Base-by-base conservation (phyloP, 148 eudicot genomes). In the Persicaria maculosa region DNA sequence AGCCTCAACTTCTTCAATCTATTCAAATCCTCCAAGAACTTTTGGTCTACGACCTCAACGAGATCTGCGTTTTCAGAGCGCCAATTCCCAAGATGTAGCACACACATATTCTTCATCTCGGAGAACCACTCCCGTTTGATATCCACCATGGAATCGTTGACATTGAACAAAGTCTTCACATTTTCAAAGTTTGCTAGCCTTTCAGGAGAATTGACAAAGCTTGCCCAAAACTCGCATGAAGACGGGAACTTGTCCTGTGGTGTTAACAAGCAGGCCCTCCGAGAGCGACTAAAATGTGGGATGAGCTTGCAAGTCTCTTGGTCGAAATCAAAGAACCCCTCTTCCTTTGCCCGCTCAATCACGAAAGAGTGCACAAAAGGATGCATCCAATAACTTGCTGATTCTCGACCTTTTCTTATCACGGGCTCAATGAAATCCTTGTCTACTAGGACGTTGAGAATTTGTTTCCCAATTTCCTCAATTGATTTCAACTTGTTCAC, bases 71-170 rank as follows among this genome's bases (percentile, higher is more conserved):
- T 67, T 6, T 22, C n/a, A 25, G 36, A 58, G 55, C 77, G 78
- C 88, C 91, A 88, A 31, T 87, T 78, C 46, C 91, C 91, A 44
- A 88, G 64, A 72, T 74, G 77, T 22, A 88, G 79, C 17, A 85
- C 67, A 54, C 80, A 72, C 12, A 84, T 16, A 64, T 78, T 74
- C 73, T 15, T 79, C 89, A 86, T 85, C 55, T 73, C 79, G 2
- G 31, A 36, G 9, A 84, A 55, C 81, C 78, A 84, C 5, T 84
- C 84, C 0, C 25, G 68, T 44, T 46, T 50, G 17, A 85, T 52
- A 14, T 78, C 79, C 0, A 85, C 75, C 19, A 76, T 68, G 22
- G 62, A 14, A 52, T 77, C 82, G n/a, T 73, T 62, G 14, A 73
- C 73, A 76, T 87, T 85, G 48, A 85, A 75, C 58, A 86, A 9